Base-by-base conservation (phyloP, 1,139 yeast species). In the Saccharomyces hybrid region DNA sequence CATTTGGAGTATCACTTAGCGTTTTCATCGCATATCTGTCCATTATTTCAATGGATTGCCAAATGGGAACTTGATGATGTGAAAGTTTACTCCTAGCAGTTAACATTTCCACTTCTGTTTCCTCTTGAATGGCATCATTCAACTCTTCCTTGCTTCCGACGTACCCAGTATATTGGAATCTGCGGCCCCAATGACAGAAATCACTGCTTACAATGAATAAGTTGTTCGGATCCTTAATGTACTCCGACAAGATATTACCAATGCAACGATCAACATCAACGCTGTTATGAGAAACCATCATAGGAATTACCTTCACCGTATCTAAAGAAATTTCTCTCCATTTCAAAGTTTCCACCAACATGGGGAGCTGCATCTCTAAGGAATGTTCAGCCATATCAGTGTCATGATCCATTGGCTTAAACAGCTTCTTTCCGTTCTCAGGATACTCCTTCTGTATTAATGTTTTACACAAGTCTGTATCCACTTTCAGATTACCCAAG, bases 131-230 rank as follows among this genome's bases (percentile, higher is more conserved):
- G 1, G 66, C 61, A 13, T 61, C 65, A 5, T 59, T 54, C 16
- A 67, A 53, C n/a, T 67, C 69, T 14, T 60, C 62, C 38, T 49
- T 54, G 48, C 57, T 60, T 3, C 65, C 63, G 13, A 67, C 75
- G 64, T 86, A 87, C 41, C 78, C 76, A 2, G 85, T 83, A 67
- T 85, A 90, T 11, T 83, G 84, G 66, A 90, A 89, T 49, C 95
- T 73, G 4, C 78, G 65, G 1, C 97, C 97, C 99, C 99, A 93
- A 67, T 93, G 99, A 67, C 98, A 91, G 66, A 93, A 95, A 72
- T 93, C 99, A 1, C 95, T 82, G 64, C 96, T 87, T 5, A 93
- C 77, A 27, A 88, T 81, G 70, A 93, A 87, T 30, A 61, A 50
- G 1, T 83, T 86, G 38, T 72, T 71, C 26, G 78, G 77, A 61